Conservation (phyloP, 2,329 filamentous ascomycete genomes). For the Hysterium pulicare region DNA sequence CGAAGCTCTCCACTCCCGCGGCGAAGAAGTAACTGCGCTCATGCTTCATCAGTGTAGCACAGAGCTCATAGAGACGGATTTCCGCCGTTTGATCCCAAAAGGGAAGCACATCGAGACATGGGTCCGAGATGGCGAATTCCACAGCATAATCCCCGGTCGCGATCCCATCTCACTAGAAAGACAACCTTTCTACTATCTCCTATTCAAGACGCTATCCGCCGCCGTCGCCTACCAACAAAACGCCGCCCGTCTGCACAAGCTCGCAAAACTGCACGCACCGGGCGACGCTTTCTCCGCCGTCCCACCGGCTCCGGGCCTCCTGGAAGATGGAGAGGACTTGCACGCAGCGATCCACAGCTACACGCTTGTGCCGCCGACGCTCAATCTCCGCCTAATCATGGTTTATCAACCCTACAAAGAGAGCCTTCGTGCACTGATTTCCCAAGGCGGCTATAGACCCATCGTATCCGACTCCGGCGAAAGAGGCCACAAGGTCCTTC, state of each 20-base stretch:
- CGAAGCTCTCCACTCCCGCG: constrained; percentile 20
- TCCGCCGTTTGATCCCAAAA: constrained; percentile 62
- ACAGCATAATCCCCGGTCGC: constrained; percentile 62
- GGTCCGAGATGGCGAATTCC: constrained; percentile 56
- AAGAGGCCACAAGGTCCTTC: constrained; percentile 28
- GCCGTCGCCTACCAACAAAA: constrained; percentile 61
- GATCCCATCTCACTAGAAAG: constrained; percentile 62
- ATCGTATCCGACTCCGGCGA: constrained; percentile 21
- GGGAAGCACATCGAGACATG: constrained; percentile 65
- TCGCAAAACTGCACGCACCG: constrained; percentile 46
- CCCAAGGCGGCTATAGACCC: constrained; percentile 30
- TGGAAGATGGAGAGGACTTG: constrained; percentile 48
- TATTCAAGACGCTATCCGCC: constrained; percentile 60
- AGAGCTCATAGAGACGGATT: constrained; percentile 63
- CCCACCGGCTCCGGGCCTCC: constrained; percentile 41
- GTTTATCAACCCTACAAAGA: constrained; percentile 41
- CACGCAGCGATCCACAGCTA: constrained; percentile 44
- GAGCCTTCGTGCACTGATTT: constrained; percentile 32
- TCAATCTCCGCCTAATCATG: constrained; percentile 21
- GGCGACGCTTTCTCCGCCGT: constrained; percentile 42
- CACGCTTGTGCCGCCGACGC: constrained; percentile 40
- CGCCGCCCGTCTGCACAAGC: constrained; percentile 49
- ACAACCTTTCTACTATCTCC: constrained; percentile 63
- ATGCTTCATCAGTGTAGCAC: constrained; percentile 51
- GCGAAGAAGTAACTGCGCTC: constrained; percentile 44